A percentile compares a stretch with the other conserved stretches of the same genome.
These are phyloP conservation scores for Evernia prunastri DNA, from an alignment of 495 filamentous ascomycete genomes.

Conservation along the genomic window DNA sequence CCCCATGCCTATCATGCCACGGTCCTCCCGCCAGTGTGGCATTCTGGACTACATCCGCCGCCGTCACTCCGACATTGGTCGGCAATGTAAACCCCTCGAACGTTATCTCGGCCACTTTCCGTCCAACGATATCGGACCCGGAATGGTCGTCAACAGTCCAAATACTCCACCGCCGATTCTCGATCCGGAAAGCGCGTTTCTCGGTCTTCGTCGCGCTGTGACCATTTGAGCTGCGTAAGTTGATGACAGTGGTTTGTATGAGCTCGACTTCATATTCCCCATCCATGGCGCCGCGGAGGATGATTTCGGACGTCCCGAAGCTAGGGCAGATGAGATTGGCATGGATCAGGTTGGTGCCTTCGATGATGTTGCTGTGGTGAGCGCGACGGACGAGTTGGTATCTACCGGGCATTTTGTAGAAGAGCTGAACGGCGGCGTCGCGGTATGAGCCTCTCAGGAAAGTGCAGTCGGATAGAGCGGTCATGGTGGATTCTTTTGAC, in stretches of 20 bases:
- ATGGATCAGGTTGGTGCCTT: not conserved
- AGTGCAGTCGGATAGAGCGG: not conserved
- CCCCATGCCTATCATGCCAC: not conserved
- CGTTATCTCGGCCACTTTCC: not conserved
- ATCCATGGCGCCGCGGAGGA: not conserved
- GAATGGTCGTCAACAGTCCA: not conserved
- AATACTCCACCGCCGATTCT: not conserved
- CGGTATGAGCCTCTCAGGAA: not conserved
- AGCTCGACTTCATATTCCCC: not conserved
- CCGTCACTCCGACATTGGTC: not conserved
- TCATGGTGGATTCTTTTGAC: not conserved
- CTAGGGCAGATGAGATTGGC: not conserved
- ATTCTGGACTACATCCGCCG: not conserved
- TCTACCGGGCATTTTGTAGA: not conserved
- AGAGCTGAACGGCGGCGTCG: not conserved
- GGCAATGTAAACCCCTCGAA: not conserved
- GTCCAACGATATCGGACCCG: not conserved
- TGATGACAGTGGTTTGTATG: not conserved
- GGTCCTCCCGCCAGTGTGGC: not conserved
- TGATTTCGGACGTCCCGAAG: not conserved
- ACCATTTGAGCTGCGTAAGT: not conserved
- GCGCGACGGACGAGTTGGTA: not conserved
- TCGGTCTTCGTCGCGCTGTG: not conserved
- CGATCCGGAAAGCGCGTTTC: not conserved
- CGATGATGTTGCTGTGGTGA: not conserved